Percentiles rank a stretch among this genome's conserved stretches.
phyloP scores from a whole-genome alignment of 768 basidiomycete genomes.

The Psilocybe tampanensis region DNA sequence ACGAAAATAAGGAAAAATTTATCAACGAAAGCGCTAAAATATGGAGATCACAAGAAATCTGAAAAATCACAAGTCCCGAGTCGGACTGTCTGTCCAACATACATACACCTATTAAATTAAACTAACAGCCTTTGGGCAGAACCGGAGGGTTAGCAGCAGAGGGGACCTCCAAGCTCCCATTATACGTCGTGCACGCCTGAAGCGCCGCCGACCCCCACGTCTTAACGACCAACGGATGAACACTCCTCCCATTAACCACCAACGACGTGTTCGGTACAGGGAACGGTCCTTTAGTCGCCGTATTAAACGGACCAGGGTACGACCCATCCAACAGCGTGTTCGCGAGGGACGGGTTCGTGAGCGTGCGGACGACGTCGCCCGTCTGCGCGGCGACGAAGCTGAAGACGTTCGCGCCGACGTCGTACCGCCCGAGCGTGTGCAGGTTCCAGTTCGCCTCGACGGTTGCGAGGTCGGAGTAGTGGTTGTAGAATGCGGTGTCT shows the following conservation, averaged over 20 bases:
- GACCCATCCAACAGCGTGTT: conserved; percentile 23
- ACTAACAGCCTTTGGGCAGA: conserved; percentile 17
- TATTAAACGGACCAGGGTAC: conserved; percentile 31
- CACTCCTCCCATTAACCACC: conserved; percentile 25
- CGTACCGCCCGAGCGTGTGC: conserved; percentile 59
- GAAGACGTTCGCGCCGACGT: conserved; percentile 62
- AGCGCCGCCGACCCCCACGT: conserved; percentile 25
- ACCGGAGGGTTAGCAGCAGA: conserved; percentile 20
- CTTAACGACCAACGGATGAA: conserved; percentile 23
- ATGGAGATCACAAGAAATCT: no score
- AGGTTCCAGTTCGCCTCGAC: conserved; percentile 65
- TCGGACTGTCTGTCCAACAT: no score
- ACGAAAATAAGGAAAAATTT: no score
- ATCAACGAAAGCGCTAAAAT: no score
- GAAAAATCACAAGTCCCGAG: no score
- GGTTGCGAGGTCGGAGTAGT: conserved; percentile 59
- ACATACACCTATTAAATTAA: no score
- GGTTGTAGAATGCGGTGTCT: conserved; percentile 60
- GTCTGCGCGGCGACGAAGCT: conserved; percentile 48
- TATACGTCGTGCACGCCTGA: conserved; percentile 27
- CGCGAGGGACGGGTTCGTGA: conserved; percentile 3
- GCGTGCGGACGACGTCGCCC: conserved; percentile 36
- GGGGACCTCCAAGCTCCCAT: conserved; percentile 17
- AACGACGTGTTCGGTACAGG: conserved; percentile 27
- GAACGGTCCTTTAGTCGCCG: conserved; percentile 6